Evolutionary conservation across 2,329 filamentous ascomycete species (phyloP), one percentile per base, ranked within the genome.

Genomic region (Alternaria sp.): DNA sequence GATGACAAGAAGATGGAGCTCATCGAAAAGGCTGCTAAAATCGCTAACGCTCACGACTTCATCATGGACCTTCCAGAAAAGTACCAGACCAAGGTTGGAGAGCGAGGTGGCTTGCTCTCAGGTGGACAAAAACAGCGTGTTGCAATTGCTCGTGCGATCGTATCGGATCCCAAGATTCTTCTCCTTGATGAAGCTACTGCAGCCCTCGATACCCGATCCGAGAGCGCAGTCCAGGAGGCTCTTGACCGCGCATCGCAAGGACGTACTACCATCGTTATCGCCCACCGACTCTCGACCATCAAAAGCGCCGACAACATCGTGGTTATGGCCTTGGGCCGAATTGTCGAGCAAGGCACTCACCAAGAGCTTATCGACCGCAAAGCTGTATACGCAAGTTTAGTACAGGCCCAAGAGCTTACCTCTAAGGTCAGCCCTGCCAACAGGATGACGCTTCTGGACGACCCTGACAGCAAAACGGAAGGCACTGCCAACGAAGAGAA

Each of bases 61-160:
- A 90, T 99, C 66, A 86, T 83, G 6, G 80, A 85, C 12, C 85
- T 98, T 1, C 93, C 95, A 0, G 91, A 98, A 68, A 91, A 91
- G 2, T 98, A 98, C 71, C 87, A 97, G 66, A 98, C 95, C 0
- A 89, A 96, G 66, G 94, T 98, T n/a, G 95, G 95, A 57, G 93
- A 98, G 78, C 90, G 94, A 64, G 95, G 95, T 9, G 96, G 97
- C 75, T 81, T 97, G 53, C 85, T 99, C 8, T 96, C 92, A 56
- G 95, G 95, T 76, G 95, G 95, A 36, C 95, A 99, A 80, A 97
- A 97, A 79, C 95, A 98, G 80, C 92, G 95, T 69, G 96, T 98
- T 73, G 94, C 94, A 12, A 97, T 98, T 78, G 93, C 94, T 7
- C 86, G 93, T 72, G 94, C 94, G 39, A 87, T 97, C 57, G 92